Evolutionary conservation across 2,329 filamentous ascomycete genomes (phyloP).

Genomic region (Cercospora sojina): DNA sequence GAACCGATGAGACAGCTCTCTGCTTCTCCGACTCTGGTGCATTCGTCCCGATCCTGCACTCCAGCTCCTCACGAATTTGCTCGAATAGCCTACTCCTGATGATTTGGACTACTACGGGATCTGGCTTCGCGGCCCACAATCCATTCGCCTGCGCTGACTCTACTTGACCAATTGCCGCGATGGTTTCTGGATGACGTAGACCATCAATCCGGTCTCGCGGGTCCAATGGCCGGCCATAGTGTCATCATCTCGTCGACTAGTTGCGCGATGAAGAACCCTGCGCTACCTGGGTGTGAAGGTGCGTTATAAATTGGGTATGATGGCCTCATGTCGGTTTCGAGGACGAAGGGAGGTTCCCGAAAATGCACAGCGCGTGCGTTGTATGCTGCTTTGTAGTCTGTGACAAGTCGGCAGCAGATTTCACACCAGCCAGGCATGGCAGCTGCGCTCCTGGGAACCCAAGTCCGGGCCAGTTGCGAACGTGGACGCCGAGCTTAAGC

Average conservation of each 20-base stretch:
- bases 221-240: neutral
- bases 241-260: neutral
- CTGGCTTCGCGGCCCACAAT: neutral
- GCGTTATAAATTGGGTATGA: neutral
- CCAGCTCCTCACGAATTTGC: neutral
- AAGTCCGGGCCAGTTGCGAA: neutral
- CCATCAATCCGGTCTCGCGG: no score
- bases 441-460: neutral
- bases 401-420: neutral
- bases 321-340: neutral
- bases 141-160: neutral
- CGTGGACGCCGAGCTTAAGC: neutral
- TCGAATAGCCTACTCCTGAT: neutral
- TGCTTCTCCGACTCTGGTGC: neutral
- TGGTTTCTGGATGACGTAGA: neutral
- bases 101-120: neutral
- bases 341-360: neutral
- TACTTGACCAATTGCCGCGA: neutral
- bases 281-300: neutral
- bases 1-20: neutral
- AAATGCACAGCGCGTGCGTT: neutral
- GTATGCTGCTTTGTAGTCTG: neutral
- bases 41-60: neutral
- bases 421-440: neutral
- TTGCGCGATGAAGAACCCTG: neutral